Conservation (phyloP, 164 flowering plant species). For the Saururus chinensis region DNA sequence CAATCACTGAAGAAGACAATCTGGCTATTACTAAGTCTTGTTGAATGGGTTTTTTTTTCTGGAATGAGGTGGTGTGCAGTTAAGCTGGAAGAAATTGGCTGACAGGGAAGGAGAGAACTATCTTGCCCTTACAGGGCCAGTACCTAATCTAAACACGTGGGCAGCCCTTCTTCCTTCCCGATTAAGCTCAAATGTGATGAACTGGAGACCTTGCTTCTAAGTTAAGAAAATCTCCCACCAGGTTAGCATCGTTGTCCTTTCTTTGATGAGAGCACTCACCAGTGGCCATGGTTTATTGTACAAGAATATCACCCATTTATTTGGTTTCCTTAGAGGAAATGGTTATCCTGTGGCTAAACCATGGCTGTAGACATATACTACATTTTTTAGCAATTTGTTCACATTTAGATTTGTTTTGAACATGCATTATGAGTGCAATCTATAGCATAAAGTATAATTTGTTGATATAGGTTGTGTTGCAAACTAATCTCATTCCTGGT, state of each 20-base stretch:
- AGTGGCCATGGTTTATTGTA: neutral
- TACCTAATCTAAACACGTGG: conserved; percentile 55
- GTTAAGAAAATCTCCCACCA: neutral
- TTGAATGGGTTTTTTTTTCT: neutral
- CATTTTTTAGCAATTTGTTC: too few species aligned
- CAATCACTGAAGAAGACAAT: neutral
- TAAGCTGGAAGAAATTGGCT: conserved; percentile 64
- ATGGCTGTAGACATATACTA: neutral
- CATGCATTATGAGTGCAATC: too few species aligned
- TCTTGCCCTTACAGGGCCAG: conserved; percentile 67
- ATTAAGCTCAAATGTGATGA: conserved; percentile 32
- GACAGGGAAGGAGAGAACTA: conserved; percentile 42
- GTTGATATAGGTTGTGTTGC: too few species aligned
- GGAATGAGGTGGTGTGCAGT: conserved; percentile 16
- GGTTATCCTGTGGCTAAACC: neutral
- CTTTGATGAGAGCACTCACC: neutral
- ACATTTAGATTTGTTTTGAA: too few species aligned
- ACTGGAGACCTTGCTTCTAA: conserved; percentile 36
- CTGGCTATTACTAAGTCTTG: neutral
- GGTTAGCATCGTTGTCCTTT: neutral
- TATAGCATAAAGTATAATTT: too few species aligned
- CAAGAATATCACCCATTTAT: neutral
- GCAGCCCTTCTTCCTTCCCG: conserved; percentile 38
- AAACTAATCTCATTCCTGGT: too few species aligned
- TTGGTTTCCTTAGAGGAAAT: too few species aligned